Evolutionary conservation across 148 eudicot genomes (phyloP).

Genomic region (Rhododendron kiyosumense): DNA sequence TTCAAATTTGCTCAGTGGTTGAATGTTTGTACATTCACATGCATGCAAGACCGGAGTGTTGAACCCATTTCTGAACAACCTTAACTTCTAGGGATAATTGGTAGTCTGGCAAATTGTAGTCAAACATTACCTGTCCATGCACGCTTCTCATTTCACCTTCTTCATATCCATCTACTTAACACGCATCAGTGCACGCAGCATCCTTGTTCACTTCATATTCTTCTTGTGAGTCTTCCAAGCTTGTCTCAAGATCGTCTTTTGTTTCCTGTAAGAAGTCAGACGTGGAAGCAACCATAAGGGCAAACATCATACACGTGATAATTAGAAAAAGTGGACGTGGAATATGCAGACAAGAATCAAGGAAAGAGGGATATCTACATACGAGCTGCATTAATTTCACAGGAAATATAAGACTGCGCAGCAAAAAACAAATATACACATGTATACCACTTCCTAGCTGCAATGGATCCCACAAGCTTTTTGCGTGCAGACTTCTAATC

Average conservation of each 20-base stretch:
- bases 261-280: constrained; percentile 45
- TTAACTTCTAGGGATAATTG: not conserved
- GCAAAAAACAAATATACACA: too few relatives aligned
- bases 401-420: not conserved
- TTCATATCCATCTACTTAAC: constrained; percentile 97
- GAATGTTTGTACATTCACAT: not conserved
- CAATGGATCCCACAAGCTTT: too few relatives aligned
- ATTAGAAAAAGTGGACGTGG: not conserved
- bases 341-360: not conserved
- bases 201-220: constrained; percentile 92
- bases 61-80: not conserved
- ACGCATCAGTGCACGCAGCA: constrained; percentile 96
- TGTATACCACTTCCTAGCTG: too few relatives aligned
- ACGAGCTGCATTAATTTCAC: not conserved
- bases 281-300: not conserved
- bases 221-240: constrained; percentile 77
- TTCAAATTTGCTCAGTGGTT: not conserved
- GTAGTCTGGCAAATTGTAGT: not conserved
- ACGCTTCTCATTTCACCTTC: constrained; percentile 98
- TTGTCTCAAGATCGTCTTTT: constrained; percentile 65
- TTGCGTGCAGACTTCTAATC: too few relatives aligned
- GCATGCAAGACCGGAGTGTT: not conserved
- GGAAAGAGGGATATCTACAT: not conserved
- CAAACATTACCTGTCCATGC: constrained; percentile 71
- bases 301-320: not conserved